Evolutionary conservation across 2,329 filamentous ascomycete species (phyloP), one percentile per base, ranked within the genome.

Genomic region (Sporothrix humicola): DNA sequence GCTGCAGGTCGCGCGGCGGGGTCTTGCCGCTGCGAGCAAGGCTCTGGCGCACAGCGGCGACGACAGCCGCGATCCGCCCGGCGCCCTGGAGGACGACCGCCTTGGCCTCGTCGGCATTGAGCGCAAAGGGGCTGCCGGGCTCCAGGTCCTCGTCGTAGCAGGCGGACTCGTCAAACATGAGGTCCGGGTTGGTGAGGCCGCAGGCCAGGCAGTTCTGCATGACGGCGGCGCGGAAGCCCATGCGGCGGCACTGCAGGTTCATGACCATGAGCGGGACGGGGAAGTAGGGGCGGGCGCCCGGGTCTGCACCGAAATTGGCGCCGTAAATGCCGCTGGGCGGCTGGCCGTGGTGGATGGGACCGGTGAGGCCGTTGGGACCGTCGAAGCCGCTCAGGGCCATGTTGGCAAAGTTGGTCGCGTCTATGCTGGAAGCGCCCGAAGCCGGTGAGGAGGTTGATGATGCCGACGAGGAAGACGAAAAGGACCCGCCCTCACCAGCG

Each of bases 131-230:
- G 75, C 80, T 82, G 46, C 82, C 10, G 79, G 69, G 52, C 44
- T 63, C 54, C 13, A 61, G 69, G 31, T 44, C 56, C 4, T 54
- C 79, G 0, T 78, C 77, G 44, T 31, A 4, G 48, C 46, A 52
- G 54, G 61, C 26, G 54, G 61, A 3, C n/a, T 76, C 75, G 10
- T 61, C 70, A 8, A 81, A 76, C 9, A 82, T 72, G 31, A 75
- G 68, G 15, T 79, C 76, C 3, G 78, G 66, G 26, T 78, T 76
- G 3, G 61, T 52, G 75, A 81, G 44, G 12, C 81, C 80, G n/a
- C 81, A 77, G 59, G 79, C 81, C 31, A 82, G 79, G 7, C 80
- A 79, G 73, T 84, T 84, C 12, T 81, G 80, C 5, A 84, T 76
- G 1, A 82, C 76, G 9, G 80, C 79, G 6, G 79, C 78, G 75